Percentiles rank a stretch among this genome's conserved stretches.
phyloP scores from a whole-genome alignment of 2,329 filamentous ascomycete genomes.

The Exophiala sp. region DNA sequence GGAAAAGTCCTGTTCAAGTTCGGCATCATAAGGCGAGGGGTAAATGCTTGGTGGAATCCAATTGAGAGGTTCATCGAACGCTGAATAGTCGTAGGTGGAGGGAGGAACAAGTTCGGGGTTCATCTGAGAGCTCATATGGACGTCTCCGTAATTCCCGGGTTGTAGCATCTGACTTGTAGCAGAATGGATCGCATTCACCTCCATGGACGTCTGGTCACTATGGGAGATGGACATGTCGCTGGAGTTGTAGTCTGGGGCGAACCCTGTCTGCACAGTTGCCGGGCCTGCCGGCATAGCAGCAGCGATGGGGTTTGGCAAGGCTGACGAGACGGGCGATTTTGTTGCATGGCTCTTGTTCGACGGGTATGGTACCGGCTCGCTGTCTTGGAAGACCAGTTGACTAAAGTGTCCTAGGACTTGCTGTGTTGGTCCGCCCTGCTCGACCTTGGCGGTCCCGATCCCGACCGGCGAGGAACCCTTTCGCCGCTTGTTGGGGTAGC shows the following conservation, averaged over 20 bases:
- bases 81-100: conserved; percentile 33
- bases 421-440: conserved; percentile 32
- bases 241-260: neutral
- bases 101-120: conserved; percentile 6
- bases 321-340: conserved; percentile 3
- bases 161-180: conserved; percentile 3
- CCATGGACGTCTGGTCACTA: neutral
- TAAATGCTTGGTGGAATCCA: conserved; percentile 37
- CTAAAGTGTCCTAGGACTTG: conserved; percentile 15
- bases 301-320: neutral
- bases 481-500: conserved; percentile 37
- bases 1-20: conserved; percentile 35
- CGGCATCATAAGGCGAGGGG: conserved; percentile 35
- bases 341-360: neutral
- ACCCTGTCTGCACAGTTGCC: neutral
- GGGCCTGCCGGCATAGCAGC: neutral
- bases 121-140: conserved; percentile 3
- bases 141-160: conserved; percentile 5
- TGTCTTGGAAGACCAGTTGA: conserved; percentile 15
- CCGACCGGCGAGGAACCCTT: conserved; percentile 27
- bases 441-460: conserved; percentile 34
- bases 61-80: conserved; percentile 36
- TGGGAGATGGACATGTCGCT: neutral
- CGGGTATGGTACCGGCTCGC: neutral
- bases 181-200: neutral